These are phyloP conservation scores for Calcarisporium arbuscula DNA, from an alignment of 2,329 filamentous ascomycete species.

Conservation along the genomic window DNA sequence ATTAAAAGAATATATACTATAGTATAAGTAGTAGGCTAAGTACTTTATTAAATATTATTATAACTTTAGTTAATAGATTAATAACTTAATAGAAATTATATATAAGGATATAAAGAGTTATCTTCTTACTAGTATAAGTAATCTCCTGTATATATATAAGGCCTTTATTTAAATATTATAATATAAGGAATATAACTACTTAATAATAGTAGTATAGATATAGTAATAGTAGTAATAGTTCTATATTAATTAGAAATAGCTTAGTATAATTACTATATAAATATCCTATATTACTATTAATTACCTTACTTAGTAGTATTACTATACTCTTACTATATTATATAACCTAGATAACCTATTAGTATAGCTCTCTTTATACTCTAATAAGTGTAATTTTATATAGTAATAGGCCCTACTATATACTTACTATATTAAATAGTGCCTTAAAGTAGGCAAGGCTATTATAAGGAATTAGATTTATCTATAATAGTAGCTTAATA, in stretches of 20 bases:
- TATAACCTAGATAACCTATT: too few relatives aligned
- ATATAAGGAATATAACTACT: neutral
- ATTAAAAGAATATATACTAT: neutral
- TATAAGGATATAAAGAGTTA: neutral
- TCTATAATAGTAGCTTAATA: constrained; percentile 3
- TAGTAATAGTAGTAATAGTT: neutral
- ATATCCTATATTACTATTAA: neutral
- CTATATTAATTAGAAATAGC: neutral
- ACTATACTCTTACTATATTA: constrained; percentile 1
- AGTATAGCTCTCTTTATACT: too few relatives aligned
- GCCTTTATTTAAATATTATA: neutral
- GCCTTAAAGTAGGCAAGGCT: neutral
- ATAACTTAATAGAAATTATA: neutral
- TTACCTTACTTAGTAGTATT: constrained; percentile 2
- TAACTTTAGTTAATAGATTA: neutral
- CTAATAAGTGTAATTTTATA: neutral
- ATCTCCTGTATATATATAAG: neutral
- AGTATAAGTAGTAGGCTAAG: neutral
- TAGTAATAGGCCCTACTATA: constrained; percentile 1
- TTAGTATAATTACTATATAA: neutral
- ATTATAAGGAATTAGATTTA: constrained; percentile 4
- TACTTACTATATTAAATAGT: neutral
- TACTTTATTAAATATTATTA: constrained; percentile 1
- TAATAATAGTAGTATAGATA: neutral
- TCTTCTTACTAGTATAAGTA: neutral